A percentile compares a stretch with the other conserved stretches of the same genome.
Evolutionary conservation across 352 stramenopile species (phyloP).

Genomic region (Phytophthora gonapodyides): DNA sequence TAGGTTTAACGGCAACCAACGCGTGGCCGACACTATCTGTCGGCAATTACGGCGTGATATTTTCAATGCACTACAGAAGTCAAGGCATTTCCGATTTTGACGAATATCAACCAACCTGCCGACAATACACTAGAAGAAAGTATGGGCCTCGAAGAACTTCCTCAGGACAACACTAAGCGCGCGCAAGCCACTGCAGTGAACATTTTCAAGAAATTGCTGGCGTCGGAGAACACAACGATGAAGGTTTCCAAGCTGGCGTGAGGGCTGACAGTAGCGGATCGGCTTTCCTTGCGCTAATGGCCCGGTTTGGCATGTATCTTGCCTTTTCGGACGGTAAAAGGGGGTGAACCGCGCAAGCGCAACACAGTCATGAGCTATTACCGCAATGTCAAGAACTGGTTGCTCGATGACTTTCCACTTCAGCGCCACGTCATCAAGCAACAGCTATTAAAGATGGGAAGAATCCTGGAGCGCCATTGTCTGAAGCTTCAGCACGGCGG

Average conservation of each 20-base stretch:
- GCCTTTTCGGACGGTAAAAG: conserved; percentile 5
- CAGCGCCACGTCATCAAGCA: background rate
- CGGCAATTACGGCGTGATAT: no score
- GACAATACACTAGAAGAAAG: background rate
- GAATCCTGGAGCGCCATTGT: conserved; percentile 6
- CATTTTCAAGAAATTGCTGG: conserved; percentile 3
- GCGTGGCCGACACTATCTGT: no score
- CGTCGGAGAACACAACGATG: background rate
- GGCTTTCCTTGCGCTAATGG: background rate
- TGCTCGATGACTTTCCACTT: conserved; percentile 9
- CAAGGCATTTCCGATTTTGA: no score
- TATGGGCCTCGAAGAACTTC: background rate
- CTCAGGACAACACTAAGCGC: background rate
- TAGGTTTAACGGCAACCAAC: no score
- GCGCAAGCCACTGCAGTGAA: background rate
- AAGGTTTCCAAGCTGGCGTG: background rate
- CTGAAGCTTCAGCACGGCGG: conserved; percentile 8
- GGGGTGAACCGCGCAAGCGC: background rate
- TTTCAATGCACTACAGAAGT: no score
- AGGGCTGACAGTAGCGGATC: background rate
- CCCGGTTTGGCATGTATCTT: conserved; percentile 9
- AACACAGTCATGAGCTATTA: no score
- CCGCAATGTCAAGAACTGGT: conserved; percentile 15
- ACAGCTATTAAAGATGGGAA: conserved; percentile 2
- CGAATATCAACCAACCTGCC: no score